phyloP scores from a whole-genome alignment of 169 alveolate genomes.

The Plasmodium yoelii region DNA sequence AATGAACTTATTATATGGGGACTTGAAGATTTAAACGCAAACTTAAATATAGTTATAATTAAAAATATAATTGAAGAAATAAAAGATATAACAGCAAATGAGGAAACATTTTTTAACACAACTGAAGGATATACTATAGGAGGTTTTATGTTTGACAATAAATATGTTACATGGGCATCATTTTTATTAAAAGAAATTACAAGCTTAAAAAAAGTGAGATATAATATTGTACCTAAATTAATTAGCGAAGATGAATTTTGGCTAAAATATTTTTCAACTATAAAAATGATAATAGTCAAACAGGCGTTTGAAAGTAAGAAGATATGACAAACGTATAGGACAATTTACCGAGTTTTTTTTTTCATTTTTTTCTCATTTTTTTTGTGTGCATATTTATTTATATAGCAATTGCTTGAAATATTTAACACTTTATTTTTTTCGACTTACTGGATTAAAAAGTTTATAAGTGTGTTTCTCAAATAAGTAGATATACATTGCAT shows the following conservation, averaged over 20 bases:
- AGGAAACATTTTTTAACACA: conserved; percentile 40
- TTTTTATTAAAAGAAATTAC: conserved; percentile 36
- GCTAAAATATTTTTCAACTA: conserved; percentile 46
- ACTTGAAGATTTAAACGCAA: conserved; percentile 34
- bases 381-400: too few species aligned
- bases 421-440: too few species aligned
- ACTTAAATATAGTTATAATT: conserved; percentile 9
- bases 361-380: too few species aligned
- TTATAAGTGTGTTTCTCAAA: too few species aligned
- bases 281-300: conserved; percentile 37
- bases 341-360: too few species aligned
- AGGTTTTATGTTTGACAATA: conserved; percentile 29
- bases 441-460: too few species aligned
- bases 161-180: conserved; percentile 42
- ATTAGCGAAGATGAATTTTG: conserved; percentile 66
- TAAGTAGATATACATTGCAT: too few species aligned
- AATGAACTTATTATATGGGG: conserved; percentile 66
- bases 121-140: conserved; percentile 29
- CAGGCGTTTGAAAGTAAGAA: conserved; percentile 11
- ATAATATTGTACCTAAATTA: conserved; percentile 42
- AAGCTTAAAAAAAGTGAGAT: conserved; percentile 37
- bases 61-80: conserved; percentile 59
- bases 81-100: conserved; percentile 62
- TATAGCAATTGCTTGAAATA: too few species aligned
- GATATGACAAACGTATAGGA: neutral